These are phyloP conservation scores for Starmerella floricola DNA, from an alignment of 805 yeast genomes.

Conservation along the genomic window DNA sequence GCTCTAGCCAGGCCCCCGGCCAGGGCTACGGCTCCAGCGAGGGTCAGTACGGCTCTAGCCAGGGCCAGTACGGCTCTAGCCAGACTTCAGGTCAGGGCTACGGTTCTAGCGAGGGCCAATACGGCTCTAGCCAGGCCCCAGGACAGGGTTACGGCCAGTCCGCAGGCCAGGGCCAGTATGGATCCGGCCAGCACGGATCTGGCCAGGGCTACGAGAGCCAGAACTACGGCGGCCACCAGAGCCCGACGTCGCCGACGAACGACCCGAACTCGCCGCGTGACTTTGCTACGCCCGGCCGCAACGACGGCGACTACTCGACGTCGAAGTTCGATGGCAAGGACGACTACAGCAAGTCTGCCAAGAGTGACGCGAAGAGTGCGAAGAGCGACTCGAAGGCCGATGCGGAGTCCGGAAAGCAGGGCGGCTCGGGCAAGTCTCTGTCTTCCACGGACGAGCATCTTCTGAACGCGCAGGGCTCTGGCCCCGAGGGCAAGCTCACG, in stretches of 20 bases:
- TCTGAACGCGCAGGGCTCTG: slow-evolving; percentile 5
- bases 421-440: too few relatives aligned
- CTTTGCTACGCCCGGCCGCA: background rate
- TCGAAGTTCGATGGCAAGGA: background rate
- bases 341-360: background rate
- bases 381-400: background rate
- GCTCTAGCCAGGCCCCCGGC: background rate
- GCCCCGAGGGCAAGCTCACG: slow-evolving; percentile 15
- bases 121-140: background rate
- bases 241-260: too few relatives aligned
- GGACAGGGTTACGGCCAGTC: slow-evolving; percentile 1
- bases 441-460: background rate
- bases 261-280: background rate
- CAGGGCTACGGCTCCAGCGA: background rate
- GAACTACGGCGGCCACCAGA: background rate
- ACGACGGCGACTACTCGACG: background rate
- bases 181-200: background rate
- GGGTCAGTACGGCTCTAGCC: too few relatives aligned
- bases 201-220: background rate
- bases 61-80: background rate
- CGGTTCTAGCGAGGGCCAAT: background rate
- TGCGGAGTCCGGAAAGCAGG: background rate
- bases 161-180: background rate
- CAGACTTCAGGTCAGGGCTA: slow-evolving; percentile 1
- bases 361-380: background rate